Conservation (phyloP, 202 grass and related monocot genomes). For the Setaria viridis region DNA sequence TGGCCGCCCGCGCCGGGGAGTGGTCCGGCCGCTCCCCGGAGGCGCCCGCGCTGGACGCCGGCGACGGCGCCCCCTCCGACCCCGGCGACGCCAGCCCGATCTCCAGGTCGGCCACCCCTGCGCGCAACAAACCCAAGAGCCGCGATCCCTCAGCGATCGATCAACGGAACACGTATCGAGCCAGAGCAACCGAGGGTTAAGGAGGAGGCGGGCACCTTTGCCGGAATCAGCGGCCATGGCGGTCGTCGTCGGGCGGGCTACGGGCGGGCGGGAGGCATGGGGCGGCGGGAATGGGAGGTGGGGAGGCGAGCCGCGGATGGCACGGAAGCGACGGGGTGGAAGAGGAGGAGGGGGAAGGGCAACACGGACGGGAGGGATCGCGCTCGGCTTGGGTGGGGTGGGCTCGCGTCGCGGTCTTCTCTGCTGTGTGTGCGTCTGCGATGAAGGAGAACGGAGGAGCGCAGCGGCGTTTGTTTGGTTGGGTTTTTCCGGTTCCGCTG, state of each 20-base stretch:
- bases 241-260: constrained; percentile 36
- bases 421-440: not conserved
- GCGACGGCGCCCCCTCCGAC: constrained; percentile 19
- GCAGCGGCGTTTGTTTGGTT: constrained; percentile 11
- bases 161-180: constrained; percentile 22
- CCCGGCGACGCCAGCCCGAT: constrained; percentile 52
- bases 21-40: constrained; percentile 28
- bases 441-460: not conserved
- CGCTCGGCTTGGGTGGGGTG: not conserved
- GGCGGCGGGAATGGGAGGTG: constrained; percentile 51
- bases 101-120: constrained; percentile 65
- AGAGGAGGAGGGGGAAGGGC: not conserved
- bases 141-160: constrained; percentile 10
- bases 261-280: constrained; percentile 39
- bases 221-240: constrained; percentile 55
- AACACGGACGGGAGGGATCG: constrained; percentile 25
- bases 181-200: not conserved
- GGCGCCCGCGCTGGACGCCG: constrained; percentile 23
- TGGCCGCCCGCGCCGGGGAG: constrained; percentile 36
- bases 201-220: constrained; percentile 46
- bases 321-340: constrained; percentile 37
- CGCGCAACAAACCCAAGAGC: not conserved
- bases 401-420: constrained; percentile 32
- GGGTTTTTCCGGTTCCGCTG: constrained; percentile 1
- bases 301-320: constrained; percentile 45